Base-by-base conservation (phyloP, 2,329 filamentous ascomycete species). In the Tolypocladium endophyticum region DNA sequence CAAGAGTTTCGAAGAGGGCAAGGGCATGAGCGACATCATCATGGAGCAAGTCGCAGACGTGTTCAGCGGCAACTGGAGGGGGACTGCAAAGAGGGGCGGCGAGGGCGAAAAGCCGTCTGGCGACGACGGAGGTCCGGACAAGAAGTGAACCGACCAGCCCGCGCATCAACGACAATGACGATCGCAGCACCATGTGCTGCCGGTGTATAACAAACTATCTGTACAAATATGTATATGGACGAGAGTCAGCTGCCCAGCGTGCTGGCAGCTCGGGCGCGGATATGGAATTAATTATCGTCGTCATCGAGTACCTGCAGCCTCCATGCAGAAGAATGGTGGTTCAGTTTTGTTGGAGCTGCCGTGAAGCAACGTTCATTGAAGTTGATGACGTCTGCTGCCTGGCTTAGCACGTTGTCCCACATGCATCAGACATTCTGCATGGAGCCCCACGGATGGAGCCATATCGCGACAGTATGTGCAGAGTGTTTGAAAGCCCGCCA, bases 21-120 rank as follows among this genome's bases (percentile, higher is more conserved):
- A 79, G 65, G 81, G 82, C 3, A 77, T 83, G 67, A 79, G 78
- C 62, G 81, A 79, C 41, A 73, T 86, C 60, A 85, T 85, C 58
- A 71, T 78, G 62, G 80, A 83, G 11, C 82, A 85, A 70, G 73
- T 85, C 59, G 71, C 71, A n/a, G 82, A 86, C 63, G 83, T 83
- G 16, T 82, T 71, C 64, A 72, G 68, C 45, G 74, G 73, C 6
- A 73, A 73, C 58, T 74, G 66, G 63, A 71, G 62, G 58, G 64
- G 66, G 5, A 57, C 60, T 23, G 68, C 69, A 61, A 71, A 70
- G 56, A 67, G 64, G 59, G 66, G 67, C 60, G 63, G 66, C n/a
- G 67, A 64, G 58, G 66, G 67, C 59, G 63, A 59, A 53, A 56
- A 61, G 57, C 60, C 57, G 16, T 55, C 62, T 35, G 65, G 59